Conservation (phyloP, 768 basidiomycete genomes). For the Psilocybe cyanescens region DNA sequence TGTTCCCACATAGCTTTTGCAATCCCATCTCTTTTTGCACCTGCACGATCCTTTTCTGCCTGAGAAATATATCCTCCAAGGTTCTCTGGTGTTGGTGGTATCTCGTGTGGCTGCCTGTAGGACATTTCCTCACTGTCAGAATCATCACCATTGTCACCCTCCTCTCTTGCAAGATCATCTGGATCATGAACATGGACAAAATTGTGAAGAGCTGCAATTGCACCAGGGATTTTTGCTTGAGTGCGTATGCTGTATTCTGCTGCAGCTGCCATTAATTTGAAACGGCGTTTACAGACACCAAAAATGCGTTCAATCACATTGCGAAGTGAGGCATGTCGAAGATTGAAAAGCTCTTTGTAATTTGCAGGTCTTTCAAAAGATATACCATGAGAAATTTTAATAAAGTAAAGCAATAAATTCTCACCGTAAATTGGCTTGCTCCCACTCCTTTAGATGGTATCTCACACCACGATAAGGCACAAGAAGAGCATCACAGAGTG, state of each 20-base stretch:
- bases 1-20: conserved; percentile 26
- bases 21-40: conserved; percentile 22
- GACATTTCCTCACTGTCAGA: background rate
- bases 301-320: conserved; percentile 45
- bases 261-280: conserved; percentile 18
- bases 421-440: conserved; percentile 19
- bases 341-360: conserved; percentile 44
- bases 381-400: conserved; percentile 19
- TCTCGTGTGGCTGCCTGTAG: too few relatives aligned
- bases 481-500: conserved; percentile 31
- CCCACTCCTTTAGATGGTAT: conserved; percentile 45
- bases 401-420: background rate
- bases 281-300: conserved; percentile 36
- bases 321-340: conserved; percentile 38
- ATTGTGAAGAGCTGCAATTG: conserved; percentile 29
- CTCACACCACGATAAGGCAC: conserved; percentile 37
- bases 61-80: background rate
- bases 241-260: conserved; percentile 20
- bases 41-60: conserved; percentile 24
- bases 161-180: conserved; percentile 8
- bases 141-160: conserved; percentile 8
- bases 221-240: conserved; percentile 26
- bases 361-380: conserved; percentile 30
- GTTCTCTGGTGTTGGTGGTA: too few relatives aligned
- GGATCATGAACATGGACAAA: conserved; percentile 23